These are phyloP conservation scores for Dryadomyces quercivorus DNA, from an alignment of 2,329 filamentous ascomycete species.

Conservation along the genomic window DNA sequence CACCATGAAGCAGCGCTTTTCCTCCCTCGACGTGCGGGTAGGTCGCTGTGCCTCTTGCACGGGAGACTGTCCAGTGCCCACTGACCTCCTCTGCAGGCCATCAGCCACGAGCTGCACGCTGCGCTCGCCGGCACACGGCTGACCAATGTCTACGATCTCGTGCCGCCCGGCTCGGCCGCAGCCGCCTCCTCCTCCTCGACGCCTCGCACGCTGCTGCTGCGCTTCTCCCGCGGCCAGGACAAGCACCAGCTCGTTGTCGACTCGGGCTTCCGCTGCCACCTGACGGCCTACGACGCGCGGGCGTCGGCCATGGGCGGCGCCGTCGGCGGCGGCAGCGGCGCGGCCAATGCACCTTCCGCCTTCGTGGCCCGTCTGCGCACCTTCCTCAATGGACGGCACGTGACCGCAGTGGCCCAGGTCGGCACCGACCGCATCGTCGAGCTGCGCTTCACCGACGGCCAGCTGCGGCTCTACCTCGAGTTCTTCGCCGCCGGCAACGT, in stretches of 20 bases:
- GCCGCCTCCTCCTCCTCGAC: neutral
- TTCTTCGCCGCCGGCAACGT: conserved; percentile 95
- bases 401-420: conserved; percentile 72
- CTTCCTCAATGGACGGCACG: conserved; percentile 71
- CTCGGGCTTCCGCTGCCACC: conserved; percentile 88
- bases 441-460: conserved; percentile 82
- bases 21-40: conserved; percentile 5
- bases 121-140: conserved; percentile 68
- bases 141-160: conserved; percentile 86
- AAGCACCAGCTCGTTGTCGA: conserved; percentile 89
- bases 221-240: conserved; percentile 80
- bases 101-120: conserved; percentile 80
- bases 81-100: conserved; percentile 50
- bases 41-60: neutral
- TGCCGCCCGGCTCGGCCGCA: conserved; percentile 9
- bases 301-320: conserved; percentile 49
- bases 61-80: neutral
- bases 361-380: conserved; percentile 84
- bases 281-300: conserved; percentile 73
- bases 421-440: conserved; percentile 91
- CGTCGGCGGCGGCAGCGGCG: neutral
- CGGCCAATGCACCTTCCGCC: conserved; percentile 50
- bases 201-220: conserved; percentile 88
- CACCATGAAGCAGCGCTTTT: conserved; percentile 6
- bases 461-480: conserved; percentile 78